phyloP scores from a whole-genome alignment of 345 rosid species.

The Pistacia integerrima region DNA sequence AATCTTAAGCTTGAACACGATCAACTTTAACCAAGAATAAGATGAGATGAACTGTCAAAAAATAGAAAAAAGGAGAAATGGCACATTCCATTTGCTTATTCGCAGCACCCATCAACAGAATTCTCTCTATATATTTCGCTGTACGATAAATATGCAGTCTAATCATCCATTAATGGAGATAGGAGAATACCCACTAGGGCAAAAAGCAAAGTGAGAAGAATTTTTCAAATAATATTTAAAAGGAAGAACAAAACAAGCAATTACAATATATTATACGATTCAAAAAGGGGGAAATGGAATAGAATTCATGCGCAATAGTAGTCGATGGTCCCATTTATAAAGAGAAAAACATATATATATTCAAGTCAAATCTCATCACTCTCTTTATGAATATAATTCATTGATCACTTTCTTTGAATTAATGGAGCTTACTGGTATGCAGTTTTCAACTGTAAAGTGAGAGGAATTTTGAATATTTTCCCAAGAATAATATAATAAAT shows the following conservation, averaged over 20 bases:
- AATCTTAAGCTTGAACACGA: too few relatives aligned
- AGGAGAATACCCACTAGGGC: slow-evolving; percentile 6
- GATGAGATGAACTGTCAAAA: too few relatives aligned
- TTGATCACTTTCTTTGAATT: background rate
- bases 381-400: slow-evolving; percentile 11
- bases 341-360: background rate
- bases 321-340: slow-evolving; percentile 4
- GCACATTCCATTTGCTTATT: background rate
- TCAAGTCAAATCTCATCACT: slow-evolving; percentile 36
- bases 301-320: slow-evolving; percentile 22
- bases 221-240: background rate
- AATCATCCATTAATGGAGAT: slow-evolving; percentile 6
- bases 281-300: background rate
- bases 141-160: slow-evolving; percentile 4
- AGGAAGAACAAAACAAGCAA: background rate
- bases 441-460: slow-evolving; percentile 25
- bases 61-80: background rate
- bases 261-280: background rate
- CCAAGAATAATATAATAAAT: background rate
- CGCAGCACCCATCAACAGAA: background rate
- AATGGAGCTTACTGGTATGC: background rate
- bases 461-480: slow-evolving; percentile 16
- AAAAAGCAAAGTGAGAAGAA: background rate
- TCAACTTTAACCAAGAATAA: too few relatives aligned
- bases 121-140: background rate